phyloP scores from a whole-genome alignment of 1,284 basidiomycete genomes.

The Heterobasidion parviporum region DNA sequence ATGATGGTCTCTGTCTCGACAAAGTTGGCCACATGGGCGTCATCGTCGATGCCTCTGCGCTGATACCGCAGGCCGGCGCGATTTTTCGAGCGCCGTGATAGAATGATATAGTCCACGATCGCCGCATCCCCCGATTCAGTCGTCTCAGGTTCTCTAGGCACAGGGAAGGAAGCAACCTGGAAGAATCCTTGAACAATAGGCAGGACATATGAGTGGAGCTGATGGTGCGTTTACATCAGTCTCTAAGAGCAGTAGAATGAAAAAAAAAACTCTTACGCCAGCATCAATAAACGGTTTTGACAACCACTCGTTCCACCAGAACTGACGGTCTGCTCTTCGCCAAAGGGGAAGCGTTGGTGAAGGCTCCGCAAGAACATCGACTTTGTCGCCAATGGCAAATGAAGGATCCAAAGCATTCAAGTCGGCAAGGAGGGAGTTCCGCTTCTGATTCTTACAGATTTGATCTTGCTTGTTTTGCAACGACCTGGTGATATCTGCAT shows the following conservation, averaged over 20 bases:
- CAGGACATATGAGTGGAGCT: slow-evolving; percentile 77
- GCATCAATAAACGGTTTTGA: slow-evolving; percentile 68
- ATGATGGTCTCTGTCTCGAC: slow-evolving; percentile 92
- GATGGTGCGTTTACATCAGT: not conserved
- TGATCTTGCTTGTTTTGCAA: slow-evolving; percentile 73
- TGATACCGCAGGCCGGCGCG: slow-evolving; percentile 95
- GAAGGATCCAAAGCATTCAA: slow-evolving; percentile 36
- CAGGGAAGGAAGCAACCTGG: slow-evolving; percentile 57
- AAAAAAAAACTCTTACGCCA: slow-evolving; percentile 37
- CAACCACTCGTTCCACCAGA: slow-evolving; percentile 89
- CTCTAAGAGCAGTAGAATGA: not conserved
- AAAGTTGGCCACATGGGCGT: slow-evolving; percentile 82
- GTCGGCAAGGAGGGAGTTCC: slow-evolving; percentile 47
- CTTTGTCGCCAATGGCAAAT: slow-evolving; percentile 27
- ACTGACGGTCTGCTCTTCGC: slow-evolving; percentile 75
- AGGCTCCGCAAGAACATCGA: slow-evolving; percentile 60
- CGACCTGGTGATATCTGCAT: slow-evolving; percentile 66
- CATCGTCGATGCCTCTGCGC: slow-evolving; percentile 85
- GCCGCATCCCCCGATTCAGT: slow-evolving; percentile 35
- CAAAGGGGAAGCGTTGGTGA: slow-evolving; percentile 69
- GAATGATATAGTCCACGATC: slow-evolving; percentile 56
- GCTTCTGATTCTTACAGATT: slow-evolving; percentile 42
- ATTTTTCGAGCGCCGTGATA: slow-evolving; percentile 85
- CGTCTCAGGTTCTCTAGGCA: slow-evolving; percentile 47
- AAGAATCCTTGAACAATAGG: slow-evolving; percentile 89